phyloP scores from a whole-genome alignment of 441 rosid genomes.

The Populus tomentosa region DNA sequence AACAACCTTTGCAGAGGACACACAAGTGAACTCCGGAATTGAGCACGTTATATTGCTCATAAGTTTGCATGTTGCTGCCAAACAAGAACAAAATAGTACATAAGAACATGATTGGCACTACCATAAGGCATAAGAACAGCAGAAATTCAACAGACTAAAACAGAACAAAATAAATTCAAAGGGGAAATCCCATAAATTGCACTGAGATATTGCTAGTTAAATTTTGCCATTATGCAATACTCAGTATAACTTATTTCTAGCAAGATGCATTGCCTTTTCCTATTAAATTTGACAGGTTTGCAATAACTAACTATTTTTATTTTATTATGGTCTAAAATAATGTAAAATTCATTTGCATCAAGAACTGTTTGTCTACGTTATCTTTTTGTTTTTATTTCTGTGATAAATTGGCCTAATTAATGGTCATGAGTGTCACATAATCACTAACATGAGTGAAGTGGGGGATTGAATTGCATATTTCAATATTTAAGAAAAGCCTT shows the following conservation, averaged over 20 bases:
- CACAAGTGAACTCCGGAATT: constrained; percentile 88
- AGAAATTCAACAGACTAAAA: neutral
- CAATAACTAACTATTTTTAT: neutral
- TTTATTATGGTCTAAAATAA: neutral
- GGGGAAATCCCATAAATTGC: neutral
- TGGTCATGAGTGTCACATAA: neutral
- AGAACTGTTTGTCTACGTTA: neutral
- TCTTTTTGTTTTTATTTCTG: neutral
- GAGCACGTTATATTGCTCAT: constrained; percentile 78
- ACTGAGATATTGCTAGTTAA: neutral
- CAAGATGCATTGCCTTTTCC: neutral
- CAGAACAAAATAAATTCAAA: neutral
- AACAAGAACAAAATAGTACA: constrained; percentile 16
- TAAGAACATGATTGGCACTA: neutral
- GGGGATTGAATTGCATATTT: neutral
- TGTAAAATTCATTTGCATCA: neutral
- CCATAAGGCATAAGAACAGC: neutral
- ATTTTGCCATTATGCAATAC: neutral
- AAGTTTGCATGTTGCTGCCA: constrained; percentile 82
- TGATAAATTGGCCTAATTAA: neutral
- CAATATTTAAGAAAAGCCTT: neutral
- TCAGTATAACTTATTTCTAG: neutral
- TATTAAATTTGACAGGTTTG: neutral
- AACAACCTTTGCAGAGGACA: constrained; percentile 87
- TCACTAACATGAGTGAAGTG: neutral